These are phyloP conservation scores for Albifimbria verrucaria DNA, from an alignment of 2,329 filamentous ascomycete genomes.

Conservation along the genomic window DNA sequence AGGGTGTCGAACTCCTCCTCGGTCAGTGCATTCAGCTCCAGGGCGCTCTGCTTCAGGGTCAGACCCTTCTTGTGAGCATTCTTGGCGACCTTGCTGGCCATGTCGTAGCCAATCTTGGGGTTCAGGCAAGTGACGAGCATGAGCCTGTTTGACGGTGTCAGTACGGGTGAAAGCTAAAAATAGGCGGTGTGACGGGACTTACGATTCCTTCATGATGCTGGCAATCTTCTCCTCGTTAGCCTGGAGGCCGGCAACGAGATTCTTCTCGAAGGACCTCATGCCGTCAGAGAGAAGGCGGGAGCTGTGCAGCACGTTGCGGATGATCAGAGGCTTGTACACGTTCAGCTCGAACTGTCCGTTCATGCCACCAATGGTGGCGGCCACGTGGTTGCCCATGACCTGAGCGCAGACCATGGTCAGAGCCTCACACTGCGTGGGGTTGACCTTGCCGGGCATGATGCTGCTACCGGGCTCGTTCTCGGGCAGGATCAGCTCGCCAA, in stretches of 20 bases:
- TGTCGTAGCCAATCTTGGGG: constrained; percentile 95
- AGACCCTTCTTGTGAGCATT: constrained; percentile 98
- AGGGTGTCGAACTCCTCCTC: constrained; percentile 86
- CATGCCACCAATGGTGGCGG: constrained; percentile 89
- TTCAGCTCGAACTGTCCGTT: constrained; percentile 99
- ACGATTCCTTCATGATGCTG: constrained; percentile 92
- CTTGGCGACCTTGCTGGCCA: constrained; percentile 96
- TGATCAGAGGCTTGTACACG: constrained; percentile 97
- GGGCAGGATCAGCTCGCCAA: constrained; percentile 87
- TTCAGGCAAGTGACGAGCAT: constrained; percentile 99
- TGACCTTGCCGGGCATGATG: constrained; percentile 99
- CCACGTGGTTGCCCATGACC: constrained; percentile 96
- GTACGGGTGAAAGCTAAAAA: too few relatives aligned
- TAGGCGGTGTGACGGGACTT: constrained; percentile 33
- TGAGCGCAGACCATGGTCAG: constrained; percentile 97
- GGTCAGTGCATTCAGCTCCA: constrained; percentile 87
- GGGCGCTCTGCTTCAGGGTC: constrained; percentile 87
- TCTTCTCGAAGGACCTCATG: constrained; percentile 94
- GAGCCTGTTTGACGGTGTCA: constrained; percentile 51
- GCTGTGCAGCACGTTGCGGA: constrained; percentile 93
- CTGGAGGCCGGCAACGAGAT: constrained; percentile 81
- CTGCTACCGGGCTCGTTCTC: constrained; percentile 98
- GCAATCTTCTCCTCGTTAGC: constrained; percentile 93
- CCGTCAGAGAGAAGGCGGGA: constrained; percentile 82
- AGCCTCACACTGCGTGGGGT: constrained; percentile 97